Base-by-base conservation (phyloP, 139 green algal species). In the Diplosphaera chodatii region DNA sequence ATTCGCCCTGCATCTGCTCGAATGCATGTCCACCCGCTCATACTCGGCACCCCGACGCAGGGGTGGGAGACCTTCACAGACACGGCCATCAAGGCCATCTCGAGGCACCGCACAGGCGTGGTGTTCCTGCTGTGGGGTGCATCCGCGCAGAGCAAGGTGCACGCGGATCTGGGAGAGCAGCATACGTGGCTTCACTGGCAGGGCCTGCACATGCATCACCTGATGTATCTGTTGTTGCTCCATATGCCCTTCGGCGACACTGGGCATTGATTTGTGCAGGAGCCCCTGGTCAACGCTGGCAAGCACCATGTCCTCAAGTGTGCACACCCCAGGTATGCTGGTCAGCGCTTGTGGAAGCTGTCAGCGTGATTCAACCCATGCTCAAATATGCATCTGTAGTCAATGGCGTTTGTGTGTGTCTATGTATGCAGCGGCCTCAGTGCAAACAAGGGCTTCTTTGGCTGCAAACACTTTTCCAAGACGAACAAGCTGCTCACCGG, bases 61-160 rank as follows among this genome's bases (percentile, higher is more conserved):
- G 92, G 93, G 0, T 99, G 94, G 94, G 92, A 98, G 84, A 28
- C 55, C 10, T 91, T 99, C 66, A 99, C 96, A 0, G 86, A 96
- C 55, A 87, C 83, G 0, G 87, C 82, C 2, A 94, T 99, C 32
- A n/a, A 69, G 1, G 66, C 79, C 31, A 66, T 99, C 34, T 87
- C 73, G 0, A 32, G 69, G 37, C 66, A 88, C 63, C 83, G 82
- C n/a, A 75, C 33, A 25, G 88, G 87, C 22, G 40, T 96, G 15
- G 91, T 98, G 0, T 98, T 97, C 77, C 75, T 98, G 62, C 82
- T 98, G 67, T 98, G 93, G 93, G 92, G 93, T 37, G 91, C 89
- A n/a, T 81, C 78, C 32, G 87, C 87, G 8, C 78, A 91, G 77
- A 71, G 55, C 72, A 78, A 66, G 67, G 74, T 66, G 4, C n/a